Conservation (phyloP, 805 yeast genomes). For the Yamadazyma nakazawae region DNA sequence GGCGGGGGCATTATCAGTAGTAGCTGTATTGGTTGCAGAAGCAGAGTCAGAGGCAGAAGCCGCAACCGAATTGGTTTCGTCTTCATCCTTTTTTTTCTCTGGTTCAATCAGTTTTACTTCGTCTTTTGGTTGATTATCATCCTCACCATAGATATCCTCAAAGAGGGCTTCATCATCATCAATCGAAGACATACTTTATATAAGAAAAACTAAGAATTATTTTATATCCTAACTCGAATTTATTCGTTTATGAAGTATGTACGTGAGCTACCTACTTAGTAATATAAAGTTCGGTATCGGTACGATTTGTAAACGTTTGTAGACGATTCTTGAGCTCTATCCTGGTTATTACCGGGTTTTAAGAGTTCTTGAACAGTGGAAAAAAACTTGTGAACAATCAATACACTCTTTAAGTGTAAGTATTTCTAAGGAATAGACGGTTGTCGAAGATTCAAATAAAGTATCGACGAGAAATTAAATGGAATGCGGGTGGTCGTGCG, state of each 20-base stretch:
- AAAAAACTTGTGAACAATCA: no score
- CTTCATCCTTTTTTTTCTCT: neutral
- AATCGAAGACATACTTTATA: conserved; percentile 34
- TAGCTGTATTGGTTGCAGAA: conserved; percentile 6
- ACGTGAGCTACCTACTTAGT: conserved; percentile 6
- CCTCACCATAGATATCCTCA: conserved; percentile 70
- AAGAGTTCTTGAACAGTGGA: neutral
- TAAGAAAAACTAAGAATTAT: neutral
- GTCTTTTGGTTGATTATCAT: conserved; percentile 5
- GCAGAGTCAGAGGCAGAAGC: conserved; percentile 13
- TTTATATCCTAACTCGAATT: neutral
- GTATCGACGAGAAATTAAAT: neutral
- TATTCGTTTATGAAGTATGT: conserved; percentile 8
- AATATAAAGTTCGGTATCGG: conserved; percentile 2
- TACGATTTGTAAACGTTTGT: neutral
- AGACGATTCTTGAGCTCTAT: neutral
- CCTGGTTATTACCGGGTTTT: neutral
- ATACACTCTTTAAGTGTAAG: neutral
- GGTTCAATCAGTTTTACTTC: conserved; percentile 14
- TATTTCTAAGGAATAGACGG: neutral
- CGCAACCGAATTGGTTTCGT: conserved; percentile 5
- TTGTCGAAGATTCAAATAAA: neutral
- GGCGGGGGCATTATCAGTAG: conserved; percentile 11
- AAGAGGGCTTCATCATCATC: conserved; percentile 95
- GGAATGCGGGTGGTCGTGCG: neutral